Evolutionary conservation across 768 basidiomycete genomes (phyloP).

Genomic region (Russula sp.): DNA sequence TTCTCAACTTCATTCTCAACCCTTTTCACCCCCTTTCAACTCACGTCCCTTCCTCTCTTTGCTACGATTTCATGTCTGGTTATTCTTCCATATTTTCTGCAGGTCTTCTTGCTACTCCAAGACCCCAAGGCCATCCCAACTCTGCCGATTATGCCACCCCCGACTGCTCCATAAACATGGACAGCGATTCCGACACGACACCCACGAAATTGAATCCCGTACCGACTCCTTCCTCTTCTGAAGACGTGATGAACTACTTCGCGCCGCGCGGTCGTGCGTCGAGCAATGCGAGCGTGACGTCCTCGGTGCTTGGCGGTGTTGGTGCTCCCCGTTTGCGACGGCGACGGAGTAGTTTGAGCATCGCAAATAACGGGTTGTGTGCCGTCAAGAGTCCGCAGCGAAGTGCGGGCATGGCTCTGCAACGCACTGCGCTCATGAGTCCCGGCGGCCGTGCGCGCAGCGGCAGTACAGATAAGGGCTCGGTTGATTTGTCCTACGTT

Average conservation of each 20-base stretch:
- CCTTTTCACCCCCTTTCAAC: neutral
- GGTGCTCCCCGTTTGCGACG: slow-evolving; percentile 48
- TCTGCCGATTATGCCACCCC: slow-evolving; percentile 28
- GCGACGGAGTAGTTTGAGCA: slow-evolving; percentile 61
- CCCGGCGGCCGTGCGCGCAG: slow-evolving; percentile 27
- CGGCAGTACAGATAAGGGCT: slow-evolving; percentile 21
- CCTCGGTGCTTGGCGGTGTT: slow-evolving; percentile 19
- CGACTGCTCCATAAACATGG: slow-evolving; percentile 36
- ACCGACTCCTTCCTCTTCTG: slow-evolving; percentile 31
- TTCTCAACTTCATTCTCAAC: neutral
- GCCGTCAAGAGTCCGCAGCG: slow-evolving; percentile 57
- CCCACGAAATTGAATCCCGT: slow-evolving; percentile 36
- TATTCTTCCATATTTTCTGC: slow-evolving; percentile 73
- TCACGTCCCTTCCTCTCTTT: neutral
- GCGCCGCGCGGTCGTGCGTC: slow-evolving; percentile 36
- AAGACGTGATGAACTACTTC: slow-evolving; percentile 33
- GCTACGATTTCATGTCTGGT: slow-evolving; percentile 36
- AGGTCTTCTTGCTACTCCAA: slow-evolving; percentile 57
- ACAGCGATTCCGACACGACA: slow-evolving; percentile 40
- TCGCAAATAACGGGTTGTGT: slow-evolving; percentile 52
- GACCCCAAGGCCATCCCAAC: slow-evolving; percentile 23
- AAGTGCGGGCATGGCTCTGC: slow-evolving; percentile 49
- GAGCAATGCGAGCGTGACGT: slow-evolving; percentile 29
- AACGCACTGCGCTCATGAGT: slow-evolving; percentile 46
- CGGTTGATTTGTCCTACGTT: neutral